Evolutionary conservation across 148 eudicot genomes (phyloP), one percentile per base, ranked within the genome.

Genomic region (Silene latifolia): DNA sequence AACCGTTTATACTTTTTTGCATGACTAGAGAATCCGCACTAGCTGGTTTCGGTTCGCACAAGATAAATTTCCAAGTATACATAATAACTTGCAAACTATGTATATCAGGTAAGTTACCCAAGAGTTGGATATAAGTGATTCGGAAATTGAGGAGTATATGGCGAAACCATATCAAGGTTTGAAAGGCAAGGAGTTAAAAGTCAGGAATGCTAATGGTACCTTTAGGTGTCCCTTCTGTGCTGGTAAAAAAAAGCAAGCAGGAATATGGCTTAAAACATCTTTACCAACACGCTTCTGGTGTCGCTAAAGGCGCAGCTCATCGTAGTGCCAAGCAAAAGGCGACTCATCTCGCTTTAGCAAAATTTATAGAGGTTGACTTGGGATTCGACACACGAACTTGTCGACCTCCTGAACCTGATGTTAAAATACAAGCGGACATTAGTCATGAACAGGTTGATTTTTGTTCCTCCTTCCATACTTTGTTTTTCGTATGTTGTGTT

Each of bases 141-240:
- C n/a, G n/a, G n/a, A n/a, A n/a, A n/a, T n/a, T n/a, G n/a, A n/a
- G n/a, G n/a, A n/a, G n/a, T n/a, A n/a, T n/a, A n/a, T n/a, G n/a
- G n/a, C n/a, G n/a, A n/a, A n/a, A n/a, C n/a, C n/a, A n/a, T n/a
- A n/a, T n/a, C n/a, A n/a, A n/a, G n/a, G n/a, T n/a, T n/a, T n/a
- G n/a, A n/a, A n/a, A n/a, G 15, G 88, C 6, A 90, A 96, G 35
- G 80, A 76, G 21, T 82, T 80, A 73, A 86, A 82, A 78, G 90
- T 92, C n/a, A 89, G 63, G 81, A 84, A 88, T 21, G 32, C 80
- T 29, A 87, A 90, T 79, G 96, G 93, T 24, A 82, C 85, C 32
- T 86, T 90, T 53, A 83, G 86, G 69, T 95, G 98, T 72, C 98
- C 98, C 0, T 93, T 87, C 54, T 93, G 98, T 78, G 83, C 88